Base-by-base conservation (phyloP, 139 green algal genomes). In the Chlorella sorokiniana region DNA sequence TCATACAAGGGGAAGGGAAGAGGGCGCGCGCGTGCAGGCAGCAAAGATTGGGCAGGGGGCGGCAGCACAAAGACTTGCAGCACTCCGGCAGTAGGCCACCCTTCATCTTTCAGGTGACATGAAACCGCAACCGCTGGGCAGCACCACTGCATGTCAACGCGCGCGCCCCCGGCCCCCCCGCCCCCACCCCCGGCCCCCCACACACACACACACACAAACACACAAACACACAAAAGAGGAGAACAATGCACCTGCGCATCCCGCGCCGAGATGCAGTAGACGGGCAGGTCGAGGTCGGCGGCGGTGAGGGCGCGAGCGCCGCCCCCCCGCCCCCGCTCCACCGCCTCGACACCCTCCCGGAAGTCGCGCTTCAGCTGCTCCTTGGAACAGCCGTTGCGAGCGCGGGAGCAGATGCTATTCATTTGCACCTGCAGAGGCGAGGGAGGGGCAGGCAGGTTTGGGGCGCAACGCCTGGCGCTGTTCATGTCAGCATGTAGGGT, bases 381-480 rank as follows among this genome's bases (percentile, higher is more conserved):
- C 44, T 76, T 76, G 69, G 29, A 44, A 44, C 62, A 76, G 8
- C 29, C 69, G 44, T 76, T 76, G 29, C 69, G 69, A 9, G 69
- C 69, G 11, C 69, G 69, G 41, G 42, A 18, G 69, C 69, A 76
- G 69, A 76, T 76, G 69, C 69, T 52, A 29, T 76, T 76, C 44
- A 76, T 63, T 42, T 76, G 69, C 29, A 62, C 23, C 69, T 76
- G 68, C 68, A 48, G 37, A n/a, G n/a, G 31, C 18, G 64, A 18
- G 10, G 27, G 64, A 18, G 64, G 64, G 4, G 37, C 14, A 33
- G 64, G 31, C 18, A 2, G 33, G 64, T 44, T 18, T 18, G 3
- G 35, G 31, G 31, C 9, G 25, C 14, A 45, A 18, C 33, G 27
- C 14, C 18, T 42, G 16, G 4, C n/a, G n/a, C 61, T 61, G 25